Evolutionary conservation across 2,329 filamentous ascomycete genomes (phyloP).

Genomic region (Aspergillus sojae): DNA sequence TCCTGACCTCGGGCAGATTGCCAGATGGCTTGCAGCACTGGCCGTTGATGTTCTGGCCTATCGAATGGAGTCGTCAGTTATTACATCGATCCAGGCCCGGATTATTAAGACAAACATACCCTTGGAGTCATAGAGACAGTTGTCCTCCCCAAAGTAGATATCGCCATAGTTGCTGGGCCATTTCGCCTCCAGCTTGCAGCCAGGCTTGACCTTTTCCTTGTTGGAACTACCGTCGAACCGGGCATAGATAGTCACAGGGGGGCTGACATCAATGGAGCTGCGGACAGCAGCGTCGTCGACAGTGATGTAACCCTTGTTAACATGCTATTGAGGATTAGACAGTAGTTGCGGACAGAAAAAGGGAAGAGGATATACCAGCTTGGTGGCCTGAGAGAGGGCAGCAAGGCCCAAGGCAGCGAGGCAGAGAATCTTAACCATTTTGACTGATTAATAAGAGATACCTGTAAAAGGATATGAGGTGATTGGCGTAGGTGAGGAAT

Average conservation of each 20-base stretch:
- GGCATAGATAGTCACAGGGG: constrained; percentile 2
- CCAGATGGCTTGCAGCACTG: background rate
- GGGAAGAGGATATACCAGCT: background rate
- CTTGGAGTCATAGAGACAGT: constrained; percentile 1
- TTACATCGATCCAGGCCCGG: background rate
- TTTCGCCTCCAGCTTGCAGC: background rate
- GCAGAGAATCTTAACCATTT: background rate
- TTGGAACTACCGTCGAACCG: background rate
- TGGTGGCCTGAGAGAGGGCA: background rate
- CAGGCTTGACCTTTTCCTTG: background rate
- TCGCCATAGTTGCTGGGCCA: constrained; percentile 3
- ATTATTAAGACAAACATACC: background rate
- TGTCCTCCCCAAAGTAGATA: background rate
- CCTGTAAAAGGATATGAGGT: background rate
- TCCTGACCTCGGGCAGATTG: background rate
- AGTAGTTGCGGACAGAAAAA: rapidly evolving
- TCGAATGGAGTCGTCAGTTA: background rate
- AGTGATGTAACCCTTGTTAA: background rate
- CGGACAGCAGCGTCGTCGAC: background rate
- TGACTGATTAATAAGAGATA: background rate
- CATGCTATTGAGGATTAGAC: background rate
- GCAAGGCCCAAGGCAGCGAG: background rate
- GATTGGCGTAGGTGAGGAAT: background rate
- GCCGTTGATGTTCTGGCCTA: background rate
- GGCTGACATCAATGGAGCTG: background rate